Evolutionary conservation across 129 eudicot species (phyloP).

Genomic region (Tagetes patula): DNA sequence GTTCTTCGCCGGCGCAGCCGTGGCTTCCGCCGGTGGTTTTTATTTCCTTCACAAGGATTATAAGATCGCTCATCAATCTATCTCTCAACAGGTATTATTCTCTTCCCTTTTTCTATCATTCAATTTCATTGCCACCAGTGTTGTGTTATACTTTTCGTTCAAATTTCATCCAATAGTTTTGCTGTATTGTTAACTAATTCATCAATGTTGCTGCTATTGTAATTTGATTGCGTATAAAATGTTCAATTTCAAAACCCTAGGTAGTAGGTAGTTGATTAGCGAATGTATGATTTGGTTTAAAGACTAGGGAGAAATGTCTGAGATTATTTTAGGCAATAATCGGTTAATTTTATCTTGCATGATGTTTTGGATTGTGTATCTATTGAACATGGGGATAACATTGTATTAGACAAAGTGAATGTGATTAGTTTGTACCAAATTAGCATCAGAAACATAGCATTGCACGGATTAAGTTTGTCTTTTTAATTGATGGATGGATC

Average conservation of each 20-base stretch:
- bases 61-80: conserved; percentile 73
- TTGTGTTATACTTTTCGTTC: not conserved
- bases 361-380: not conserved
- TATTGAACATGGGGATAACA: not conserved
- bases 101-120: not conserved
- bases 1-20: conserved; percentile 94
- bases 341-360: not conserved
- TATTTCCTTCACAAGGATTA: conserved; percentile 83
- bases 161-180: not conserved
- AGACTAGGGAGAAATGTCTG: not conserved
- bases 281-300: not conserved
- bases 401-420: not conserved
- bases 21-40: conserved; percentile 73
- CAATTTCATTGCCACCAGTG: not conserved
- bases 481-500: not conserved
- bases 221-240: not conserved
- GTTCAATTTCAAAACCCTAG: conserved; percentile 28
- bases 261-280: conserved; percentile 23
- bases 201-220: conserved; percentile 19
- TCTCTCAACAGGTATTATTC: conserved; percentile 61
- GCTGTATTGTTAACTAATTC: not conserved
- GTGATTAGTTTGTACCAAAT: not conserved
- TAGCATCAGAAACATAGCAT: not conserved
- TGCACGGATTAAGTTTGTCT: not conserved
- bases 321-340: not conserved